phyloP scores from a whole-genome alignment of 495 filamentous ascomycete species.

The Xylaria venustula region DNA sequence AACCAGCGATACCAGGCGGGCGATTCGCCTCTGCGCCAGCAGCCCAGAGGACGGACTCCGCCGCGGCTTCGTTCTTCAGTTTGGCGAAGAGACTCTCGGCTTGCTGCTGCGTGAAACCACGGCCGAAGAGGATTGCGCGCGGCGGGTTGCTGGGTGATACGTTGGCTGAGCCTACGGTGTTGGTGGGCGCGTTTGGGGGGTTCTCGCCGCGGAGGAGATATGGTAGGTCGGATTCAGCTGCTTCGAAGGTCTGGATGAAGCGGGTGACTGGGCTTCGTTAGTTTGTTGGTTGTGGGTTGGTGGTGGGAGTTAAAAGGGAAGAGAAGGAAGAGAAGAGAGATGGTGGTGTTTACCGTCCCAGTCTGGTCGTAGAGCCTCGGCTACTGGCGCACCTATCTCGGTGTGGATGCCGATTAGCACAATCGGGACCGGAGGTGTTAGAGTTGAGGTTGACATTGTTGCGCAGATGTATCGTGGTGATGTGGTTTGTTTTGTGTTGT shows the following conservation, averaged over 20 bases:
- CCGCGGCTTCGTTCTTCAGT: not conserved
- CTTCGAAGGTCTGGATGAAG: slow-evolving; percentile 10
- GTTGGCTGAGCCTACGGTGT: slow-evolving; percentile 24
- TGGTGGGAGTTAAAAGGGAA: not conserved
- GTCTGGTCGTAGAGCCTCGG: slow-evolving; percentile 6
- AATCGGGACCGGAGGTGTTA: not conserved
- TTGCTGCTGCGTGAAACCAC: slow-evolving; percentile 14
- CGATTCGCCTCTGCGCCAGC: not conserved
- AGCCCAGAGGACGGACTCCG: not conserved
- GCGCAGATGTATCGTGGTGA: not conserved
- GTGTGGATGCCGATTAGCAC: slow-evolving; percentile 13
- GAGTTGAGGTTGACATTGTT: not conserved
- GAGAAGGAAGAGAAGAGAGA: not conserved
- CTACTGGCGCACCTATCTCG: slow-evolving; percentile 5
- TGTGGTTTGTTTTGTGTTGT: not conserved
- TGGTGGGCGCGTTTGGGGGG: not conserved
- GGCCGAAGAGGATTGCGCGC: slow-evolving; percentile 26
- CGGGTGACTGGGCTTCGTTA: slow-evolving; percentile 2
- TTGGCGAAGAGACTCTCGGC: slow-evolving; percentile 2
- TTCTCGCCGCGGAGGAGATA: not conserved
- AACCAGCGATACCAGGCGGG: not conserved
- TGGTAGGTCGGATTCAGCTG: slow-evolving; percentile 3
- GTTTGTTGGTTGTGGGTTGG: not conserved
- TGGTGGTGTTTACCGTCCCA: not conserved
- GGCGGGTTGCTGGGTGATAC: slow-evolving; percentile 24